Conservation (phyloP, 1,284 basidiomycete genomes). For the Pseudozyma thailandica region DNA sequence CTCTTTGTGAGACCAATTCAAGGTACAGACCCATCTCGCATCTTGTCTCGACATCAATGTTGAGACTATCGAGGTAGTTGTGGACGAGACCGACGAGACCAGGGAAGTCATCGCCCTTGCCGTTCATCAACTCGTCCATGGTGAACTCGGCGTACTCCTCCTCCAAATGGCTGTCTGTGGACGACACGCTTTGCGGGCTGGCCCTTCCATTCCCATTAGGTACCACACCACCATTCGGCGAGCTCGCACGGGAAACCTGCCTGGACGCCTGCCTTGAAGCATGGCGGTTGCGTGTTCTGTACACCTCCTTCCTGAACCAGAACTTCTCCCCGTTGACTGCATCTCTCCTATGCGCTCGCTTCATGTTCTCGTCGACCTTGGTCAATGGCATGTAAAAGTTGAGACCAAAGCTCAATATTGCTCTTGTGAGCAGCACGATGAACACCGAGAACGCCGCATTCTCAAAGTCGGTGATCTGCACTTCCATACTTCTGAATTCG, state of each 20-base stretch:
- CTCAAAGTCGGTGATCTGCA: constrained; percentile 98
- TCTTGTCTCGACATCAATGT: constrained; percentile 77
- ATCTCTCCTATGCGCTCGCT: constrained; percentile 83
- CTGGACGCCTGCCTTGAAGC: constrained; percentile 50
- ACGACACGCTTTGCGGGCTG: constrained; percentile 32
- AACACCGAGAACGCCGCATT: constrained; percentile 97
- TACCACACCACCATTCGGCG: constrained; percentile 10
- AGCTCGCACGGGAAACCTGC: constrained; percentile 20
- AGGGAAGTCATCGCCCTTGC: constrained; percentile 81
- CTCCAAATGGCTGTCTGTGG: constrained; percentile 66
- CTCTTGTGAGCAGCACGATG: constrained; percentile 89
- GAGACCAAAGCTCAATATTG: constrained; percentile 87
- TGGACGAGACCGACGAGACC: constrained; percentile 86
- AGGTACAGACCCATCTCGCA: constrained; percentile 74
- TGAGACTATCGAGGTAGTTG: constrained; percentile 87
- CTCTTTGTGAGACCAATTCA: constrained; percentile 72
- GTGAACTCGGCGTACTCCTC: constrained; percentile 92
- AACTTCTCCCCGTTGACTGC: constrained; percentile 81
- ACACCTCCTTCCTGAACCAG: constrained; percentile 89
- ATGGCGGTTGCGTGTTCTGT: constrained; percentile 70
- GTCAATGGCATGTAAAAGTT: constrained; percentile 98
- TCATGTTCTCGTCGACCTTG: constrained; percentile 98
- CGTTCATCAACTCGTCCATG: constrained; percentile 91
- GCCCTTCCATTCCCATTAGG: constrained; percentile 13
- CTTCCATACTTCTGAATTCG: constrained; percentile 98